Evolutionary conservation across 2,329 filamentous ascomycete genomes (phyloP).

Genomic region (Alternaria postmessia): DNA sequence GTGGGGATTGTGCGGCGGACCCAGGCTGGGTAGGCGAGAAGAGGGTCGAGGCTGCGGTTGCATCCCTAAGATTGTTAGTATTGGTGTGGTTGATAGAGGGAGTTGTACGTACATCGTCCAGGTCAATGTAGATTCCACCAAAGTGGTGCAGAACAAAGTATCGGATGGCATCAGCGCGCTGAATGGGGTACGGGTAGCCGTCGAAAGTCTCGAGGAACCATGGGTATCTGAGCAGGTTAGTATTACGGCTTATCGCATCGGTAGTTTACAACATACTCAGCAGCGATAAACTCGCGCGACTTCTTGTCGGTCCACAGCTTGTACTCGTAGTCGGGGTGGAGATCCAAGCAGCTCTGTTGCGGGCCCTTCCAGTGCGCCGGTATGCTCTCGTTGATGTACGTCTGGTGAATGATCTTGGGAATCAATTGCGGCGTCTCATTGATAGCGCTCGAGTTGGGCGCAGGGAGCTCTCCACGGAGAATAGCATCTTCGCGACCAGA

Average conservation of each 20-base stretch:
- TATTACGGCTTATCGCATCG: background rate
- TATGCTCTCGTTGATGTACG: conserved; percentile 74
- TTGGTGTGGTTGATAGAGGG: background rate
- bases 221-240: conserved; percentile 62
- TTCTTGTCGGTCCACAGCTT: conserved; percentile 80
- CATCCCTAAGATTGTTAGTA: conserved; percentile 62
- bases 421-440: conserved; percentile 68
- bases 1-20: conserved; percentile 76
- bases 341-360: conserved; percentile 70
- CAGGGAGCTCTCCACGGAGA: conserved; percentile 69
- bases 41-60: conserved; percentile 71
- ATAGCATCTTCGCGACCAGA: conserved; percentile 74
- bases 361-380: conserved; percentile 71
- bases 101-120: conserved; percentile 67
- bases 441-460: conserved; percentile 68
- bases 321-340: conserved; percentile 77
- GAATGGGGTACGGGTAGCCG: conserved; percentile 76
- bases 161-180: conserved; percentile 78
- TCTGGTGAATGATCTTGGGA: conserved; percentile 81
- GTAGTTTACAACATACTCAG: conserved; percentile 54
- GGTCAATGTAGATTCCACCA: conserved; percentile 82
- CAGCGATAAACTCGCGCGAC: conserved; percentile 74
- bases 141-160: conserved; percentile 81
- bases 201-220: conserved; percentile 82
- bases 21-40: conserved; percentile 74